phyloP scores from a whole-genome alignment of 164 flowering plant genomes.

The Aristolochia contorta region DNA sequence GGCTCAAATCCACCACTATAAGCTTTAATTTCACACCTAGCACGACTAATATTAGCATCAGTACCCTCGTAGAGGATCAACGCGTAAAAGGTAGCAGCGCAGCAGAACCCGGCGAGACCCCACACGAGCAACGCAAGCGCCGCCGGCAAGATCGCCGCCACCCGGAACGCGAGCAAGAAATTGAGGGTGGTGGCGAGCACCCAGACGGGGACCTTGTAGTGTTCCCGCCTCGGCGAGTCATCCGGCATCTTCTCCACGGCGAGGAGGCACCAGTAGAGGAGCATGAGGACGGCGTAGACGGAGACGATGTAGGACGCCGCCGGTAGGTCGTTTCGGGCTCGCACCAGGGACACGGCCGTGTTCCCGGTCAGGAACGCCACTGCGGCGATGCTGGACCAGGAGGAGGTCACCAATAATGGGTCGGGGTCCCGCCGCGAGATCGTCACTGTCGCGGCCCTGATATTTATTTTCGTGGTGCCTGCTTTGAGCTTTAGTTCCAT shows the following conservation, averaged over 20 bases:
- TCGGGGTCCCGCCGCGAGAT: too few species aligned
- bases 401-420: neutral
- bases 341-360: neutral
- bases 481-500: neutral
- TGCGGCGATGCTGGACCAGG: neutral
- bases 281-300: neutral
- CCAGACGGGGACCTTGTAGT: conserved; percentile 7
- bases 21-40: neutral
- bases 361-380: conserved; percentile 1
- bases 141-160: neutral
- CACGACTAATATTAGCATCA: neutral
- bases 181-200: neutral
- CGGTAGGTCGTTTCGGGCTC: neutral
- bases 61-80: neutral
- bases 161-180: conserved; percentile 1
- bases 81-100: conserved; percentile 1
- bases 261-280: conserved; percentile 1
- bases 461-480: neutral
- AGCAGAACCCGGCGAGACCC: conserved; percentile 1
- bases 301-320: conserved; percentile 1
- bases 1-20: neutral
- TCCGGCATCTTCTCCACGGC: conserved; percentile 1
- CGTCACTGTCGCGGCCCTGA: too few species aligned
- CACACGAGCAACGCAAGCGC: conserved; percentile 6
- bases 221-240: neutral